Conservation (phyloP, 2,329 filamentous ascomycete genomes). For the Fusarium sp. region DNA sequence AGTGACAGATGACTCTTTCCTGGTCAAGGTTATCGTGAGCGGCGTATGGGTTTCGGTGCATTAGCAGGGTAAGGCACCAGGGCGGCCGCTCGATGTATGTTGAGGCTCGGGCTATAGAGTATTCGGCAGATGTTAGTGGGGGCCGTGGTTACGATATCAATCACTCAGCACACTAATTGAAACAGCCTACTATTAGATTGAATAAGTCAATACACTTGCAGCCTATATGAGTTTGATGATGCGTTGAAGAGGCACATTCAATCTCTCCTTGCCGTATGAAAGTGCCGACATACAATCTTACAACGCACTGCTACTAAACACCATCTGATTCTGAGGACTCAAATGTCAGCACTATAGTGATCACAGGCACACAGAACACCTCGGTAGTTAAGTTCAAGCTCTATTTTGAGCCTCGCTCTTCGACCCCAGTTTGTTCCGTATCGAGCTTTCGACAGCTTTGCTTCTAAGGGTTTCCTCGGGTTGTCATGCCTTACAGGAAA, state of each 20-base stretch:
- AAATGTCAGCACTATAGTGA: background rate
- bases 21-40: background rate
- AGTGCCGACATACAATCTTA: background rate
- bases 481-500: background rate
- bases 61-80: background rate
- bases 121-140: background rate
- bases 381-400: conserved; percentile 1
- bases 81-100: background rate
- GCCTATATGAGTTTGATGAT: background rate
- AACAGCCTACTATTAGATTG: background rate
- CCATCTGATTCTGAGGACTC: background rate
- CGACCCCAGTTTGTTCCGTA: conserved; percentile 2
- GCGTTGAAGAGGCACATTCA: background rate
- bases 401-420: background rate
- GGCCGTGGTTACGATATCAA: background rate
- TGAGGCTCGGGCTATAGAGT: background rate
- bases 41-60: background rate
- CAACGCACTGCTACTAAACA: background rate
- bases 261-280: background rate
- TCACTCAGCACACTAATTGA: background rate
- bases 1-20: background rate
- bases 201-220: background rate
- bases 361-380: background rate
- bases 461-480: background rate
- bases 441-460: background rate